Percentiles rank a stretch among this genome's conserved stretches.
These are phyloP conservation scores for Fusarium vanettenii DNA, from an alignment of 2,329 filamentous ascomycete species.

Conservation along the genomic window DNA sequence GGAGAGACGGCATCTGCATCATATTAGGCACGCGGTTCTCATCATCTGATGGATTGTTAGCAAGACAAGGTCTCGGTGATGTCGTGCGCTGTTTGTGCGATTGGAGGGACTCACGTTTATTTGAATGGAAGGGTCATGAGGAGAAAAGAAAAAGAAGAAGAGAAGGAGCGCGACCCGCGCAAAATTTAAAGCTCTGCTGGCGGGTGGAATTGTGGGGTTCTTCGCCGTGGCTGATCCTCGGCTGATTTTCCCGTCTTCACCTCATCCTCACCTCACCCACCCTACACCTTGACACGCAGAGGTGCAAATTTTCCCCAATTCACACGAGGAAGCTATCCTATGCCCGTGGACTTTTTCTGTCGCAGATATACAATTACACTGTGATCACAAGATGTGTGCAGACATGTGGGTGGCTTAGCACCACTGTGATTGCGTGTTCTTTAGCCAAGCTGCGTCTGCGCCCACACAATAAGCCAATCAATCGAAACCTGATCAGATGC, in stretches of 20 bases:
- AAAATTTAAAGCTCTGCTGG: constrained; percentile 52
- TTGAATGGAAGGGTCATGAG: constrained; percentile 99
- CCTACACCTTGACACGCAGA: background rate
- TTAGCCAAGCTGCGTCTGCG: background rate
- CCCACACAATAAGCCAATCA: background rate
- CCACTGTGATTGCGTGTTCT: background rate
- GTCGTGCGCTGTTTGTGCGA: background rate
- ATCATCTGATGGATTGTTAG: constrained; percentile 80
- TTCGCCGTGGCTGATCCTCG: constrained; percentile 43
- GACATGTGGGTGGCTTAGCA: background rate
- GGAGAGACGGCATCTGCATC: constrained; percentile 77
- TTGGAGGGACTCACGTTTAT: constrained; percentile 79
- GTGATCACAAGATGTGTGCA: background rate
- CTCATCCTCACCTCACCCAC: background rate
- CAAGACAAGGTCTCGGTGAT: background rate
- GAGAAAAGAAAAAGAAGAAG: constrained; percentile 60
- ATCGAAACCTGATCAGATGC: background rate
- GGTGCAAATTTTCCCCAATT: background rate
- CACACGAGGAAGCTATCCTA: background rate
- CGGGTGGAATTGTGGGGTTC: constrained; percentile 37
- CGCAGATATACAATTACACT: background rate
- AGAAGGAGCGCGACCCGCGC: constrained; percentile 42
- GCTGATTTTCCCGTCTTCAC: constrained; percentile 23
- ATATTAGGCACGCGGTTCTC: constrained; percentile 98
- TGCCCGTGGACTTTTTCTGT: background rate